Evolutionary conservation across 2,329 filamentous ascomycete species (phyloP), one percentile per base, ranked within the genome.

Genomic region (Stemphylium vesicarium): DNA sequence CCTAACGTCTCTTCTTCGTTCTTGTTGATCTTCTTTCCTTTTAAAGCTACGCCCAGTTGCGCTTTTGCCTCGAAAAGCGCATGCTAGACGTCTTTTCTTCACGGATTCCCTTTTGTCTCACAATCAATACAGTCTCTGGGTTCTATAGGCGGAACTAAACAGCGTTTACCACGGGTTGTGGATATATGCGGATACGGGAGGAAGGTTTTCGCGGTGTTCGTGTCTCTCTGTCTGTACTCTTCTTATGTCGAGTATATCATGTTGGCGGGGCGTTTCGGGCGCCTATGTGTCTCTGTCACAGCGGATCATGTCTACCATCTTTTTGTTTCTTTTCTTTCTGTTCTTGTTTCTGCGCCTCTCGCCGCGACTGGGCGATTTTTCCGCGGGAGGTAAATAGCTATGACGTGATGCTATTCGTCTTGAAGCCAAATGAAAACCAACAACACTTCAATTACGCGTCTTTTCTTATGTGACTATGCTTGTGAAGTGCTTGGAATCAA

Each of bases 1-100:
- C 11, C 35, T 57, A 24, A 24, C 6, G 22, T 52, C 43, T 61
- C 45, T 60, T 65, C 56, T 50, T 67, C 54, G 55, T 64, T 68
- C 56, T 50, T 67, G 62, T 69, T 64, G 53, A 62, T 65, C 48
- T 71, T 59, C 67, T 70, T 64, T 38, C 36, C 57, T 50, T 46
- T 60, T 62, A 56, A 56, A 48, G 54, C 52, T 50, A 20, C 42
- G 41, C 61, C 61, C 49, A 42, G 18, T 45, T 24, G 22, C 50
- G 47, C 45, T 47, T 47, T 32, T 42, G 52, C 43, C 53, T 46
- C 22, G 53, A 49, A 39, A 39, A 52, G 42, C 52, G 26, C 32
- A 46, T 39, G 51, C 46, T 53, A 45, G 39, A 56, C 45, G 51
- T 54, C 40, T 44, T 53, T 54, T 24, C 50, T 57, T 51, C 47